A percentile compares a stretch with the other conserved stretches of the same genome.
Evolutionary conservation across 495 filamentous ascomycete genomes (phyloP).

Genomic region (Penicillium simplicissimum): DNA sequence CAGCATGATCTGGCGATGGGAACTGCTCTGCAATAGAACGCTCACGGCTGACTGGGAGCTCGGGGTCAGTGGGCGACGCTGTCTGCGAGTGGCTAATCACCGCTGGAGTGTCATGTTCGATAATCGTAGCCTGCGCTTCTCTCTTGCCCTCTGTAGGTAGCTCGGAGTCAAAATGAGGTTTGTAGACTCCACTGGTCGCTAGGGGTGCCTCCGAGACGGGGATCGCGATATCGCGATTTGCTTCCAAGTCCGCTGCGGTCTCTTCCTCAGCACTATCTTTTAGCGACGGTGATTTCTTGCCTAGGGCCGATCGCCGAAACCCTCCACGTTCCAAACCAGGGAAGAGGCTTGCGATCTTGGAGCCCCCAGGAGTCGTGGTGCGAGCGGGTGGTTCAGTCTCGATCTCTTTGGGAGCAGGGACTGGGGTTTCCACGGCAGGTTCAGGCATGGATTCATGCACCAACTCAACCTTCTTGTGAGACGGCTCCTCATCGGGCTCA

Average conservation of each 20-base stretch:
- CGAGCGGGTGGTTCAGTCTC: slow-evolving; percentile 23
- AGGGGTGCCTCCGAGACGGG: slow-evolving; percentile 53
- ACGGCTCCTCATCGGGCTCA: slow-evolving; percentile 8
- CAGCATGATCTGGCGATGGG: slow-evolving; percentile 47
- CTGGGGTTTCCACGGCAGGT: slow-evolving; percentile 7
- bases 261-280: slow-evolving; percentile 53
- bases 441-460: slow-evolving; percentile 12
- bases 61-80: slow-evolving; percentile 17
- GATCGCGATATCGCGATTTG: slow-evolving; percentile 52
- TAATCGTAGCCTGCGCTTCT: slow-evolving; percentile 11
- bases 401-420: slow-evolving; percentile 16
- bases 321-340: slow-evolving; percentile 39
- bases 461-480: slow-evolving; percentile 16
- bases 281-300: slow-evolving; percentile 30
- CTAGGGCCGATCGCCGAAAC: slow-evolving; percentile 33
- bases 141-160: background rate
- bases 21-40: slow-evolving; percentile 21
- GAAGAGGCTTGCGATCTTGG: slow-evolving; percentile 42
- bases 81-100: slow-evolving; percentile 13
- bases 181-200: slow-evolving; percentile 23
- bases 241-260: slow-evolving; percentile 40
- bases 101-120: slow-evolving; percentile 9
- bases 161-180: slow-evolving; percentile 18
- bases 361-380: slow-evolving; percentile 28
- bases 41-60: slow-evolving; percentile 16